Evolutionary conservation across 1,284 basidiomycete species (phyloP).

Genomic region (Fomitopsis schrenkii): DNA sequence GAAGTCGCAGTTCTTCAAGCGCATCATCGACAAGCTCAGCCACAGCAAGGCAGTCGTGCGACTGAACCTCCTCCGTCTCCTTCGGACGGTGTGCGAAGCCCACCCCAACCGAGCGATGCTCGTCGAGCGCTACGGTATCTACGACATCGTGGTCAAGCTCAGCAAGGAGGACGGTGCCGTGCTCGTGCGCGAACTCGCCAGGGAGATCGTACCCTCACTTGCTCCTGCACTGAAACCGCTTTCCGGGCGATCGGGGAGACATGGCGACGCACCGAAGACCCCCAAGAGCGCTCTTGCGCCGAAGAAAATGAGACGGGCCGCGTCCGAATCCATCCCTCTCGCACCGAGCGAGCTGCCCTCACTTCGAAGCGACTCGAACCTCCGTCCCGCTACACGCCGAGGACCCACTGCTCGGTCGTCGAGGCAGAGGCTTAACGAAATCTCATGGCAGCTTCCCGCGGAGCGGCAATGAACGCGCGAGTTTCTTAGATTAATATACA

Average conservation of each 20-base stretch:
- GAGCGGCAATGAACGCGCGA: not conserved
- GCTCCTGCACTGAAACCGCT: conserved; percentile 61
- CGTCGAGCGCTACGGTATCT: conserved; percentile 75
- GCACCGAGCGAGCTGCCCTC: not conserved
- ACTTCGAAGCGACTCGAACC: not conserved
- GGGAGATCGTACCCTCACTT: conserved; percentile 75
- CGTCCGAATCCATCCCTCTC: conserved; percentile 56
- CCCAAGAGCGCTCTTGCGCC: conserved; percentile 49
- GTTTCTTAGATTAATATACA: not conserved
- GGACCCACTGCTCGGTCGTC: not conserved
- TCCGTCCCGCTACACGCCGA: conserved; percentile 4
- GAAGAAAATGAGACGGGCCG: conserved; percentile 60
- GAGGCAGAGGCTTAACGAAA: conserved; percentile 7
- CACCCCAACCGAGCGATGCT: conserved; percentile 82
- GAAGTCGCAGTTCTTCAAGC: conserved; percentile 81
- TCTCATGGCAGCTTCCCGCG: conserved; percentile 4
- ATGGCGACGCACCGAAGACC: conserved; percentile 34
- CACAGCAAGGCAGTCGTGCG: conserved; percentile 85
- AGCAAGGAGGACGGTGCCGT: conserved; percentile 84
- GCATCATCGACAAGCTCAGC: conserved; percentile 81
- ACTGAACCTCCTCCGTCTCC: conserved; percentile 84
- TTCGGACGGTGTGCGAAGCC: conserved; percentile 83
- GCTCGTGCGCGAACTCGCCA: conserved; percentile 83
- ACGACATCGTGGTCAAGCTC: conserved; percentile 73
- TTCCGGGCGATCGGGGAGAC: conserved; percentile 29